Conservation (phyloP, 345 rosid species). For the Streptanthus diversifolius region DNA sequence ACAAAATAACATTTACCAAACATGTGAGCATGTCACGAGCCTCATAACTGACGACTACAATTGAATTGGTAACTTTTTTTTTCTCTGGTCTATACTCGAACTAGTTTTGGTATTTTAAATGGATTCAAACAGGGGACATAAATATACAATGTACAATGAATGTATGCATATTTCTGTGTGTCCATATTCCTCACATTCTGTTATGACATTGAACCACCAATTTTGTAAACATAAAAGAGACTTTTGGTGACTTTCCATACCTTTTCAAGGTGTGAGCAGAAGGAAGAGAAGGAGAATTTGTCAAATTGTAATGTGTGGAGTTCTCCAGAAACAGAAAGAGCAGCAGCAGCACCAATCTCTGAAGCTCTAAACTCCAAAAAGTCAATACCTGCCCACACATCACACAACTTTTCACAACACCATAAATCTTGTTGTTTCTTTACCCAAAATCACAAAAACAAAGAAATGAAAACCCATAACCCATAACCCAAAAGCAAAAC, state of each 20-base stretch:
- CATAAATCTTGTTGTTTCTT: conserved; percentile 1
- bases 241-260: conserved; percentile 12
- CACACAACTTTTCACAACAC: conserved; percentile 9
- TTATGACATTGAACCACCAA: not conserved
- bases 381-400: conserved; percentile 55
- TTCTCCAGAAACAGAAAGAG: conserved; percentile 50
- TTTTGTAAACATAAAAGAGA: not conserved
- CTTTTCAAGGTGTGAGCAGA: conserved; percentile 29
- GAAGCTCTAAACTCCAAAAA: conserved; percentile 75
- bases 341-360: conserved; percentile 73
- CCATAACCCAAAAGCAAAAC: not conserved
- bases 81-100: not conserved
- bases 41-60: conserved; percentile 1
- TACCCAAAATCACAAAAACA: not conserved
- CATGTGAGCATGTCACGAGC: conserved; percentile 34
- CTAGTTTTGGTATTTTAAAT: not conserved
- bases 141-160: conserved; percentile 1
- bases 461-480: not conserved
- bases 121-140: not conserved
- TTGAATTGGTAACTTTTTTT: not conserved
- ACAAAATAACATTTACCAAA: conserved; percentile 3
- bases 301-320: conserved; percentile 14
- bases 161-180: not conserved
- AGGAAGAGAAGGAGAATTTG: conserved; percentile 14
- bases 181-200: not conserved